phyloP scores from a whole-genome alignment of 2,329 filamentous ascomycete species.

The Chaetomiaceae sp. region DNA sequence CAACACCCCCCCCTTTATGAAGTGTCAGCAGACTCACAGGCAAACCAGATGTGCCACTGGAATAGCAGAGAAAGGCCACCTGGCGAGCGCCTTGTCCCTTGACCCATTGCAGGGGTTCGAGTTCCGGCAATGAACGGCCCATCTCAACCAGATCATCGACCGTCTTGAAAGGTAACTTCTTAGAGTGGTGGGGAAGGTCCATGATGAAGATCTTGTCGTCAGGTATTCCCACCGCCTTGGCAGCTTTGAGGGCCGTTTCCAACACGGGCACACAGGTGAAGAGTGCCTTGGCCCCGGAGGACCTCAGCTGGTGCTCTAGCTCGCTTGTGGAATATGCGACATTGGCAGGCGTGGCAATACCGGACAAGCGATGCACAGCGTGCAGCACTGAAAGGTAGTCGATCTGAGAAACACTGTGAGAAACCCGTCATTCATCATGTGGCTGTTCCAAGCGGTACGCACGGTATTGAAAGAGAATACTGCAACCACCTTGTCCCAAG shows the following conservation, averaged over 20 bases:
- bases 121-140: slow-evolving; percentile 50
- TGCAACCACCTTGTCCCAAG: slow-evolving; percentile 77
- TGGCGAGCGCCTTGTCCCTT: slow-evolving; percentile 63
- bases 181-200: slow-evolving; percentile 57
- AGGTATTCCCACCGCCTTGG: slow-evolving; percentile 58
- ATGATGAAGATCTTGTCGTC: slow-evolving; percentile 64
- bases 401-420: slow-evolving; percentile 44
- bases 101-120: slow-evolving; percentile 56
- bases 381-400: slow-evolving; percentile 70
- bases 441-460: slow-evolving; percentile 25
- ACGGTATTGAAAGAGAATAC: slow-evolving; percentile 80
- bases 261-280: slow-evolving; percentile 69
- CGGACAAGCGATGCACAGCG: slow-evolving; percentile 70
- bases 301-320: slow-evolving; percentile 66
- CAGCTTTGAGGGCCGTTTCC: slow-evolving; percentile 59
- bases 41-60: slow-evolving; percentile 72
- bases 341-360: slow-evolving; percentile 69
- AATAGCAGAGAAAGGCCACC: slow-evolving; percentile 74
- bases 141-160: slow-evolving; percentile 61
- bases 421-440: neutral
- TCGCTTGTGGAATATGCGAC: slow-evolving; percentile 68
- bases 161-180: slow-evolving; percentile 54
- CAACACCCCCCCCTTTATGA: neutral
- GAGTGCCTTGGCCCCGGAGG: slow-evolving; percentile 63
- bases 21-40: slow-evolving; percentile 49